Evolutionary conservation across 495 filamentous ascomycete species (phyloP).

Genomic region (Pyronema domesticum): DNA sequence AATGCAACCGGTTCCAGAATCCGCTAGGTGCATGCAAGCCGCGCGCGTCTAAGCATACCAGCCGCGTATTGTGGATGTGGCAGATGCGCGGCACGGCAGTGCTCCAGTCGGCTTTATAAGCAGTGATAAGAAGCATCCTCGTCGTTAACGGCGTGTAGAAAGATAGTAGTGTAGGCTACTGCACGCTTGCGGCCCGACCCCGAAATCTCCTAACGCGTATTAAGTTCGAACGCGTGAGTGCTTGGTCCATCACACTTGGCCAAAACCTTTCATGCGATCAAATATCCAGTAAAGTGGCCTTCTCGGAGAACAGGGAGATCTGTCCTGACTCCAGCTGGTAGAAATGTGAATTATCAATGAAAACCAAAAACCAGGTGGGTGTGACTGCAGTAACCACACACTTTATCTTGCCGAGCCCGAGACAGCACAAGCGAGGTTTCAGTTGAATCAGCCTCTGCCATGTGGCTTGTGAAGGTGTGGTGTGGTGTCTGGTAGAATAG

Average conservation of each 20-base stretch:
- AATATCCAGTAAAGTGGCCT: too few relatives aligned
- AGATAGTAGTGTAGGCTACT: background rate
- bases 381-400: background rate
- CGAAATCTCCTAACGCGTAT: too few relatives aligned
- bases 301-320: background rate
- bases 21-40: background rate
- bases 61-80: background rate
- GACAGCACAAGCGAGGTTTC: background rate
- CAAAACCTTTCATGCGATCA: too few relatives aligned
- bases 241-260: too few relatives aligned
- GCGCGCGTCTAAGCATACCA: background rate
- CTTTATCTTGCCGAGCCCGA: background rate
- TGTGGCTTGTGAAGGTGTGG: background rate
- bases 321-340: background rate
- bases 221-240: too few relatives aligned
- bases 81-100: background rate
- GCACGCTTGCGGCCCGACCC: too few relatives aligned
- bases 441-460: background rate
- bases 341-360: background rate
- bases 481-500: background rate
- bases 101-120: background rate
- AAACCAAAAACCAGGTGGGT: background rate
- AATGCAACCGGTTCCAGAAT: background rate
- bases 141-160: background rate
- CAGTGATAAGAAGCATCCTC: background rate